Evolutionary conservation across 805 yeast species (phyloP).

Genomic region (Saccharomycopsis synnaedendra): DNA sequence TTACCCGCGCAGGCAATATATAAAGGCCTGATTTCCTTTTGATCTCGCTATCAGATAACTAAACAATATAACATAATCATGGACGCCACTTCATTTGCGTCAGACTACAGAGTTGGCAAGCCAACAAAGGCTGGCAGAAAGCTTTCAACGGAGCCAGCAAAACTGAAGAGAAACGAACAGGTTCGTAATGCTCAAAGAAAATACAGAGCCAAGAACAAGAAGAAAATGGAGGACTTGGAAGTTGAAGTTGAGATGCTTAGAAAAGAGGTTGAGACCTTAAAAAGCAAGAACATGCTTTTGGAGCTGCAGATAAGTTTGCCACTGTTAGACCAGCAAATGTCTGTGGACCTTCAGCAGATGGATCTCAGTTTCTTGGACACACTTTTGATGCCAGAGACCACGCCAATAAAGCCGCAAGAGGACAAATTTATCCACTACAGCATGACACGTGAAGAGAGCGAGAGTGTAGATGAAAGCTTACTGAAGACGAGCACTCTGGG

Average conservation of each 20-base stretch:
- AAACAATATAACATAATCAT: too few relatives aligned
- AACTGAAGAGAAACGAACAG: slow-evolving; percentile 6
- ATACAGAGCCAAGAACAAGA: slow-evolving; percentile 23
- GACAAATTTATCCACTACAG: too few relatives aligned
- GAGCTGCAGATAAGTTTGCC: neutral
- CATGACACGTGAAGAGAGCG: neutral
- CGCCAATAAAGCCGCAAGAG: neutral
- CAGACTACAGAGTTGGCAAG: too few relatives aligned
- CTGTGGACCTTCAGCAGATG: neutral
- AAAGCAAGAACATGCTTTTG: neutral
- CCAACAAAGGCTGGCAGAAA: slow-evolving; percentile 68
- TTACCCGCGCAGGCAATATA: too few relatives aligned
- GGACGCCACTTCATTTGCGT: too few relatives aligned
- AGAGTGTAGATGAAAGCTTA: neutral
- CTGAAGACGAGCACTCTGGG: neutral
- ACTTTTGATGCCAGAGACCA: neutral
- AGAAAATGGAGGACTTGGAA: slow-evolving; percentile 3
- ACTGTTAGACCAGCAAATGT: neutral
- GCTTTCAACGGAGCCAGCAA: slow-evolving; percentile 58
- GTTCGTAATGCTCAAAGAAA: slow-evolving; percentile 8
- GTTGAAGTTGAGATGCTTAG: neutral
- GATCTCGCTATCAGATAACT: too few relatives aligned
- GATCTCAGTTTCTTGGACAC: neutral
- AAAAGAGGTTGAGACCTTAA: neutral
- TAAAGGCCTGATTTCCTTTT: too few relatives aligned